phyloP scores from a whole-genome alignment of 768 basidiomycete genomes.

The Cyathus striatus region DNA sequence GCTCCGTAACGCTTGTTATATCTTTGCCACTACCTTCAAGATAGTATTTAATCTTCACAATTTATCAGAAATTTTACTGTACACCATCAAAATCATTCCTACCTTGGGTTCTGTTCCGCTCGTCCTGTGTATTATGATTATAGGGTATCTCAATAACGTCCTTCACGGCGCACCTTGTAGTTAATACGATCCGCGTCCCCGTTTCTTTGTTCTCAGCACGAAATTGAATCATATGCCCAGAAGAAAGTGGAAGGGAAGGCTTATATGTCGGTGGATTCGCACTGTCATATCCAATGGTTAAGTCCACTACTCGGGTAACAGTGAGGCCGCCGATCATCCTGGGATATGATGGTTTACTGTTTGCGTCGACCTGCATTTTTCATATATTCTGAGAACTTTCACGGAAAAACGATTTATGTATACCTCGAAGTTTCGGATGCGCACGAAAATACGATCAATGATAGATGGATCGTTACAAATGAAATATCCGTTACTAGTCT shows the following conservation, averaged over 20 bases:
- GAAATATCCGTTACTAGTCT: slow-evolving; percentile 85
- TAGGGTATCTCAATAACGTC: too few species aligned
- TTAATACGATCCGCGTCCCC: slow-evolving; percentile 56
- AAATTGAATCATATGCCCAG: slow-evolving; percentile 85
- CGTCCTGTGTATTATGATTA: slow-evolving; percentile 40
- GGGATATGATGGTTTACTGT: slow-evolving; percentile 44
- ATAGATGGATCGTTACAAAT: slow-evolving; percentile 62
- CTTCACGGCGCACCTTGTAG: slow-evolving; percentile 61
- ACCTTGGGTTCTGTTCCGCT: slow-evolving; percentile 93
- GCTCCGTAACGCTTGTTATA: slow-evolving; percentile 32
- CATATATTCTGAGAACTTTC: too few species aligned
- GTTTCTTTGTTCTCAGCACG: slow-evolving; percentile 38
- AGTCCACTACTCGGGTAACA: slow-evolving; percentile 63
- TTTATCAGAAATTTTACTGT: too few species aligned
- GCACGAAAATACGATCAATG: slow-evolving; percentile 64
- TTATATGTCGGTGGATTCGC: slow-evolving; percentile 60
- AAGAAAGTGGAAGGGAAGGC: slow-evolving; percentile 64
- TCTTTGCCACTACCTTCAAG: slow-evolving; percentile 72
- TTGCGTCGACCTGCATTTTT: neutral
- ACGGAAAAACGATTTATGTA: too few species aligned
- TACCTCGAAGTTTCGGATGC: slow-evolving; percentile 55
- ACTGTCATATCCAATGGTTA: slow-evolving; percentile 77
- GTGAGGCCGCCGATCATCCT: slow-evolving; percentile 51
- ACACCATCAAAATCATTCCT: too few species aligned
- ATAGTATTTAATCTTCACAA: slow-evolving; percentile 80